Conservation (phyloP, 2,329 filamentous ascomycete genomes). For the Phyllosticta citriasiana region DNA sequence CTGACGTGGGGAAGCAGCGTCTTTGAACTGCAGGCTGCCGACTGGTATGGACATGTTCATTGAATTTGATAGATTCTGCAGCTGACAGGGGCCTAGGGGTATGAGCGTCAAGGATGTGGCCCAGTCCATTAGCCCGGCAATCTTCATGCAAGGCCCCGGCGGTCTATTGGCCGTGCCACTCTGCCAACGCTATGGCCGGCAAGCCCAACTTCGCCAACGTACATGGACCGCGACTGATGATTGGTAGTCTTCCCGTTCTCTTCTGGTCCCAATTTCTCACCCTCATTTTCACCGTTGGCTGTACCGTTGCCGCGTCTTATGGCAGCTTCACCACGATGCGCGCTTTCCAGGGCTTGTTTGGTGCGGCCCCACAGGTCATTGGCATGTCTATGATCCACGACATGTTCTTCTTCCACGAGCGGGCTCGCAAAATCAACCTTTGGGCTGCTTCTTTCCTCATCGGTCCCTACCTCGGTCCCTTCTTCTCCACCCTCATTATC, state of each 20-base stretch:
- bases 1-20: slow-evolving; percentile 14
- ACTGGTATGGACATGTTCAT: slow-evolving; percentile 5
- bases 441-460: slow-evolving; percentile 13
- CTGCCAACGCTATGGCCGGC: slow-evolving; percentile 33
- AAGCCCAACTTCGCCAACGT: not conserved
- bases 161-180: slow-evolving; percentile 18
- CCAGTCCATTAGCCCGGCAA: slow-evolving; percentile 28
- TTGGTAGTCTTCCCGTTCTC: slow-evolving; percentile 17
- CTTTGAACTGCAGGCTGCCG: slow-evolving; percentile 11
- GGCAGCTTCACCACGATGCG: slow-evolving; percentile 18
- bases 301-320: slow-evolving; percentile 14
- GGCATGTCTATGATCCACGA: slow-evolving; percentile 24
- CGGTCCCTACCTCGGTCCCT: slow-evolving; percentile 24
- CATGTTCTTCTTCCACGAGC: slow-evolving; percentile 31
- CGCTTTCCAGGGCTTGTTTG: slow-evolving; percentile 19
- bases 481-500: slow-evolving; percentile 13
- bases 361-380: slow-evolving; percentile 19
- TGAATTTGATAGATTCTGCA: not conserved
- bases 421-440: slow-evolving; percentile 23
- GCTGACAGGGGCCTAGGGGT: slow-evolving; percentile 19
- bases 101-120: slow-evolving; percentile 24
- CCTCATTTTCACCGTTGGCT: slow-evolving; percentile 14
- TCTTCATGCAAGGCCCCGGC: slow-evolving; percentile 14
- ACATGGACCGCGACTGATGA: not conserved
- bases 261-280: slow-evolving; percentile 21